Evolutionary conservation across 23 red algal species (phyloP), one percentile per base, ranked within the genome.

Genomic region (Gracilariopsis chorda): DNA sequence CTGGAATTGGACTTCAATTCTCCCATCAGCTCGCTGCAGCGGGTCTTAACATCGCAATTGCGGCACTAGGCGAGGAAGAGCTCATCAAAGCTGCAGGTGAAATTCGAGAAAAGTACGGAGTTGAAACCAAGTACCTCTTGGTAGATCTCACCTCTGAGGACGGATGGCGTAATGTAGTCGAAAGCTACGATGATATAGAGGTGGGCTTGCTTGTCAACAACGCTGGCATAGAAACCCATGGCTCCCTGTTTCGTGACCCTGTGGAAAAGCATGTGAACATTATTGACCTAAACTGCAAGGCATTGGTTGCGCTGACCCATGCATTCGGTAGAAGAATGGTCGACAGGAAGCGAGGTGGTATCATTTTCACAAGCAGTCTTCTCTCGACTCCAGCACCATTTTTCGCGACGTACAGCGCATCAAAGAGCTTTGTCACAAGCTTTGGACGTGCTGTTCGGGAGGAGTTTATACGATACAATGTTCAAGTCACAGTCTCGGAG

Each of bases 1-100:
- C 69, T 47, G 96, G 96, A 6, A 90, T 98, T 24, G 96, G 96
- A 35, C 89, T 81, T 3, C 88, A 82, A 42, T 98, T 94, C 83
- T 93, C 93, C 3, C 52, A 39, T 12, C 84, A 95, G 57, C 73
- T 95, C 19, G 92, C 96, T 0, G 47, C 41, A 36, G 34, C 48
- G 9, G 82, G 90, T 2, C 17, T 98, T 7, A 52, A 93, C 80
- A 63, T 98, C 33, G 72, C 95, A 23, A 42, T 95, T 2, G 61
- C 95, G 7, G 96, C 96, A 4, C 92, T 93, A 9, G 92, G 93
- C 2, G 51, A 55, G 27, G 67, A 94, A 17, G 63, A 81, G 24
- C 58, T 98, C 12, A 37, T 71, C 34, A 30, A 62, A 2, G 34
- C 88, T 9, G 86, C 88, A 21, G 45, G 68, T 27, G 55, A 77